Base-by-base conservation (phyloP, 2,329 filamentous ascomycete species). In the Thelonectria rubi region DNA sequence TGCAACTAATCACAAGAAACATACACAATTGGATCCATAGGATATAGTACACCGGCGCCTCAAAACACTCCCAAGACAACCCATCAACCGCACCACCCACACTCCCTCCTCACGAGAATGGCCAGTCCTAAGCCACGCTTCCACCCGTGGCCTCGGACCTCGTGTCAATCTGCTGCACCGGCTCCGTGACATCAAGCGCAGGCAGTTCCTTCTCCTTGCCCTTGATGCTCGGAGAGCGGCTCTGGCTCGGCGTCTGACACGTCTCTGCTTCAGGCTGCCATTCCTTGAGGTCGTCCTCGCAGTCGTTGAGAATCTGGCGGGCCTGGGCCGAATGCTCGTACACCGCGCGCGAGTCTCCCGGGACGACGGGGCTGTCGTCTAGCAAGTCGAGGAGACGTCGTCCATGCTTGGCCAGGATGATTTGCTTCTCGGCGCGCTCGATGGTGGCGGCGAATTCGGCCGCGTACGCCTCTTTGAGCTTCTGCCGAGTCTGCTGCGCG, bases 381-480 rank as follows among this genome's bases (percentile, higher is more conserved):
- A 99, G 86, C 40, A 97, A 86, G 69, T 91, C 88, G 58, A 99
- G 78, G 37, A 99, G 86, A 45, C 93, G 89, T 56, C 93, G 91
- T 18, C 93, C 94, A 75, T 98, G 94, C 72, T 91, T 92, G 59
- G 95, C 94, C 15, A 99, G 86, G 62, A 99, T 92, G 71, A 94
- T 91, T 76, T 99, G 95, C 81, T 98, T 98, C 82, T 98, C 95
- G 21, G 93, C 93, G 32, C 94, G 91, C 82, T 99, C 95, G 70
- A 99, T 97, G 18, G 93, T 92, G 61, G 94, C 93, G 15, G 91
- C 87, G 66, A 97, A 92, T 76, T 98, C 93, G 62, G 91, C 78
- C 68, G 94, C 92, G 75, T 94, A 98, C 21, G 95, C 92, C 78
- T 97, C 92, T 80, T 97, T 97, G 79, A 99, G 85, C 80, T 97